Percentiles rank a stretch among this genome's conserved stretches.
phyloP scores from a whole-genome alignment of 176 grass and related monocot species.

The Cocos nucifera region DNA sequence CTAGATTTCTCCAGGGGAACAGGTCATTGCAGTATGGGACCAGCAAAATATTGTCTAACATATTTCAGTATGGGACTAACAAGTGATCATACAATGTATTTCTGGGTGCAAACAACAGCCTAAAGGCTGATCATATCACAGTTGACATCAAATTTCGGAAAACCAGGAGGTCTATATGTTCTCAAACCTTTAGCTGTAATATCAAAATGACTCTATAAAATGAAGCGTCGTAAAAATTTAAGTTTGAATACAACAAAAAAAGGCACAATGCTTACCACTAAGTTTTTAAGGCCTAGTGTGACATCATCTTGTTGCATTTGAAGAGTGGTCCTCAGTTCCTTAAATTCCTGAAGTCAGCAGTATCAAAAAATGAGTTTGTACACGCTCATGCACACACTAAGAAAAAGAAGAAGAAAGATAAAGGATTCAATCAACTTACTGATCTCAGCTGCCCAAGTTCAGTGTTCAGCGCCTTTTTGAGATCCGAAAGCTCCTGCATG shows the following conservation, averaged over 20 bases:
- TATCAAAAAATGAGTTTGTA: too few species aligned
- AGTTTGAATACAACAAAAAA: not conserved
- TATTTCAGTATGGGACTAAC: too few species aligned
- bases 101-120: too few species aligned
- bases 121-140: too few species aligned
- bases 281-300: constrained; percentile 11
- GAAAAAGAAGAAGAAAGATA: not conserved
- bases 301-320: constrained; percentile 30
- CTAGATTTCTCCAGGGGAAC: too few species aligned
- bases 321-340: constrained; percentile 33
- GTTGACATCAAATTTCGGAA: too few species aligned
- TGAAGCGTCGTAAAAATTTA: not conserved
- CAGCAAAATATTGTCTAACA: too few species aligned
- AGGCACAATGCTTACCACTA: constrained; percentile 21
- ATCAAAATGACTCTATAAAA: too few species aligned
- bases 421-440: constrained; percentile 12
- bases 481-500: constrained; percentile 42
- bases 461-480: constrained; percentile 30
- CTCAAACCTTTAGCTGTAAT: too few species aligned
- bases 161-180: too few species aligned
- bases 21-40: too few species aligned
- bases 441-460: constrained; percentile 55
- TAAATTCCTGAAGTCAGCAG: constrained; percentile 44
- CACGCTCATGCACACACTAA: not conserved
- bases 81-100: too few species aligned